phyloP scores from a whole-genome alignment of 2,329 filamentous ascomycete species.

The Coniochaeta ligniaria region DNA sequence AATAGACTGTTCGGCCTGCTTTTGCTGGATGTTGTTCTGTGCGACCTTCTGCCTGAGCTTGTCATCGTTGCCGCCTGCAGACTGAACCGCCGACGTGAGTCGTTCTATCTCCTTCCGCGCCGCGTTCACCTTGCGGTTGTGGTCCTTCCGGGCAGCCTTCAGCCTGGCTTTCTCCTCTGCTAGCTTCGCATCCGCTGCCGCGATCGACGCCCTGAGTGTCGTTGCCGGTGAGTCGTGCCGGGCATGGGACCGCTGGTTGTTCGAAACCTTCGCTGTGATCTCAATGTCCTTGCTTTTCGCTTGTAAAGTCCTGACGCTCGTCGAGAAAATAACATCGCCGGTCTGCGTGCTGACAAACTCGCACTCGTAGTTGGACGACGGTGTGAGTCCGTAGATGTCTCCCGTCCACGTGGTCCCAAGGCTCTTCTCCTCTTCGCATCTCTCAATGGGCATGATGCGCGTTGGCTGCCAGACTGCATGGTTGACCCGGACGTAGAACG shows the following conservation, averaged over 20 bases:
- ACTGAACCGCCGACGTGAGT: constrained; percentile 57
- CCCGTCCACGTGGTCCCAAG: constrained; percentile 59
- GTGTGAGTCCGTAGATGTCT: constrained; percentile 61
- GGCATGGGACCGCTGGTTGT: constrained; percentile 48
- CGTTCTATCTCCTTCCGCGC: constrained; percentile 69
- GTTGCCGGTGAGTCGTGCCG: constrained; percentile 71
- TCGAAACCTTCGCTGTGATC: constrained; percentile 25
- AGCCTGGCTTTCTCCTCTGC: constrained; percentile 61
- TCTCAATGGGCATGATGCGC: constrained; percentile 50
- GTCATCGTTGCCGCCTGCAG: constrained; percentile 67
- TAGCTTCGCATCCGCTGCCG: constrained; percentile 62
- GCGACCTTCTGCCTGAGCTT: constrained; percentile 67
- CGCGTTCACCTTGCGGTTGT: constrained; percentile 59
- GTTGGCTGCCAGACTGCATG: constrained; percentile 75
- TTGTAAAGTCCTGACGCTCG: constrained; percentile 60
- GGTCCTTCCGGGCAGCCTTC: constrained; percentile 67
- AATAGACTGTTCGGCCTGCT: constrained; percentile 41
- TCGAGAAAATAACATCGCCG: constrained; percentile 60
- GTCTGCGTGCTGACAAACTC: constrained; percentile 67
- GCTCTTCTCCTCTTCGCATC: constrained; percentile 23
- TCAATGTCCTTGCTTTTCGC: constrained; percentile 36
- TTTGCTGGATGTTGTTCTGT: constrained; percentile 68
- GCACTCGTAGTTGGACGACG: constrained; percentile 69
- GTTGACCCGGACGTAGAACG: constrained; percentile 73
- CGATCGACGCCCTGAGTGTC: constrained; percentile 70